Percentiles rank a stretch among this genome's conserved stretches.
phyloP scores from a whole-genome alignment of 2,329 filamentous ascomycete genomes.

The Ceratocystis variospora region DNA sequence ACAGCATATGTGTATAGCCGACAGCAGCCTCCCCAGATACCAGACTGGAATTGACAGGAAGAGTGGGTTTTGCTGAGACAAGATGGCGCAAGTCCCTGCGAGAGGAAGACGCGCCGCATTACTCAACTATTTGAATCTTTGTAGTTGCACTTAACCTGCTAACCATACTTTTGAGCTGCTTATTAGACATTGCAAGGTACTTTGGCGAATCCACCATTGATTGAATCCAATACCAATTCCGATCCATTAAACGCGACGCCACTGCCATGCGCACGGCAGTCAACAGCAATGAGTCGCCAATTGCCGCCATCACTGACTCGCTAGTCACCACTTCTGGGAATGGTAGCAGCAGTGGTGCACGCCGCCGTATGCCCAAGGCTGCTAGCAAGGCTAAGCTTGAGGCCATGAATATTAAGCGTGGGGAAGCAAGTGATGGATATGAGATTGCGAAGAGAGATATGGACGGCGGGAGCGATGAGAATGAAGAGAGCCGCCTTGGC shows the following conservation, averaged over 20 bases:
- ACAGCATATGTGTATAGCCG: slow-evolving; percentile 30
- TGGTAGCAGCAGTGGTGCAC: background rate
- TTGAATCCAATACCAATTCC: slow-evolving; percentile 49
- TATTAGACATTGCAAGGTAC: slow-evolving; percentile 42
- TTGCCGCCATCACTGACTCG: slow-evolving; percentile 27
- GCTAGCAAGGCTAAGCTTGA: slow-evolving; percentile 15
- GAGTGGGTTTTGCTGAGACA: slow-evolving; percentile 26
- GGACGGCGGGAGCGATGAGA: slow-evolving; percentile 22
- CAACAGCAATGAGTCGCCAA: slow-evolving; percentile 34
- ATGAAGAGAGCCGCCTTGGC: slow-evolving; percentile 21
- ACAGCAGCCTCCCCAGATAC: slow-evolving; percentile 27
- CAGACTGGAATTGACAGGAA: slow-evolving; percentile 30
- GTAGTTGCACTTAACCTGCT: background rate
- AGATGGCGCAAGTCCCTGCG: too few relatives aligned
- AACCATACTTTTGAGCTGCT: background rate
- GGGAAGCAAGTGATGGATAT: slow-evolving; percentile 23
- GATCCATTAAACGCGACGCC: slow-evolving; percentile 40
- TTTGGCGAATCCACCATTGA: slow-evolving; percentile 45
- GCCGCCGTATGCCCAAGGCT: slow-evolving; percentile 14
- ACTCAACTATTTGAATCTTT: background rate
- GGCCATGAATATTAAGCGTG: slow-evolving; percentile 20
- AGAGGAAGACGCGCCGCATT: background rate
- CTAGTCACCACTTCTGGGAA: slow-evolving; percentile 20
- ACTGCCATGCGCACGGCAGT: slow-evolving; percentile 34
- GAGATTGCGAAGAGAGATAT: slow-evolving; percentile 20